A percentile compares a stretch with the other conserved stretches of the same genome.
These are phyloP conservation scores for Peronospora destructor DNA, from an alignment of 352 stramenopile genomes.

Conservation along the genomic window DNA sequence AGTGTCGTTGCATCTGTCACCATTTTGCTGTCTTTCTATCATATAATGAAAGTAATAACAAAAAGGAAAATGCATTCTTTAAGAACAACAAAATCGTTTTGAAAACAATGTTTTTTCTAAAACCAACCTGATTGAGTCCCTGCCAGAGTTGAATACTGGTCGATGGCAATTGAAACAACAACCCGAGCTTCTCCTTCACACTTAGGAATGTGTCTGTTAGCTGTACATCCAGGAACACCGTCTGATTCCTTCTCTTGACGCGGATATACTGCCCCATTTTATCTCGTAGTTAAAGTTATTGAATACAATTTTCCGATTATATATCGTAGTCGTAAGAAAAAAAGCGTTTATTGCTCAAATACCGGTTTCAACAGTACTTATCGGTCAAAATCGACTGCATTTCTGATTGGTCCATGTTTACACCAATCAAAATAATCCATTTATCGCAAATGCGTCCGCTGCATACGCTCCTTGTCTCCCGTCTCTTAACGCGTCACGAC, in stretches of 20 bases:
- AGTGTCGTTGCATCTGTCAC: constrained; percentile 72
- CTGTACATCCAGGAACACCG: constrained; percentile 82
- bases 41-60: too few species aligned
- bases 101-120: too few species aligned
- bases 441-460: constrained; percentile 15
- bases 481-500: constrained; percentile 16
- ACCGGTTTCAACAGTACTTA: too few species aligned
- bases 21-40: constrained; percentile 66
- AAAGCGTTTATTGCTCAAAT: too few species aligned
- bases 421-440: neutral
- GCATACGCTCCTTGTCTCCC: constrained; percentile 15
- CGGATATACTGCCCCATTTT: constrained; percentile 66
- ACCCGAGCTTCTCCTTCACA: constrained; percentile 76
- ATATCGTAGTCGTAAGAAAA: too few species aligned
- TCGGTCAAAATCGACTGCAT: too few species aligned
- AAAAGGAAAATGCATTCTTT: too few species aligned
- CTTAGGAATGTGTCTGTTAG: constrained; percentile 69
- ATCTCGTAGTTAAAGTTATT: too few species aligned
- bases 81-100: too few species aligned
- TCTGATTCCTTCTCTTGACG: constrained; percentile 84
- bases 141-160: constrained; percentile 67
- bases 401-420: too few species aligned
- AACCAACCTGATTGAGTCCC: constrained; percentile 57
- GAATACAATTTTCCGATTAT: too few species aligned
- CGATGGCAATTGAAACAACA: constrained; percentile 52